Conservation (phyloP, 352 stramenopile species). For the Blastocystis sp. region DNA sequence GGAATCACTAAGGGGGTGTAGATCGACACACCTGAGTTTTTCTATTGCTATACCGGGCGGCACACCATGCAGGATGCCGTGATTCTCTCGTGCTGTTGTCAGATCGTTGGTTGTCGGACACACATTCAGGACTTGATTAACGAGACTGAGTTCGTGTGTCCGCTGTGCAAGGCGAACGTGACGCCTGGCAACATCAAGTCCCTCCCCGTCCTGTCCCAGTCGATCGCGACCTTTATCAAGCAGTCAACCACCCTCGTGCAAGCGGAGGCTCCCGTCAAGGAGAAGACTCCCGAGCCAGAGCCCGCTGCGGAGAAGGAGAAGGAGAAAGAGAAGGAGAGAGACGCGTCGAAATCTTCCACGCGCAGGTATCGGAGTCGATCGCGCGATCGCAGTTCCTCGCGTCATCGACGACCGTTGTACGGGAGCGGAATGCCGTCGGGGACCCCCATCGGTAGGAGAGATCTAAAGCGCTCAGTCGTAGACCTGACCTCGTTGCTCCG, state of each 20-base stretch:
- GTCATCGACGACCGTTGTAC: neutral
- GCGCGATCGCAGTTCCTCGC: neutral
- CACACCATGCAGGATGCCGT: slow-evolving; percentile 45
- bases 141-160: slow-evolving; percentile 7
- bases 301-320: too few relatives aligned
- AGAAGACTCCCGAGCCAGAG: neutral
- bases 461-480: neutral
- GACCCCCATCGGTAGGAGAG: neutral
- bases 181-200: neutral
- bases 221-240: neutral
- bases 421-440: neutral
- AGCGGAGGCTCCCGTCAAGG: neutral
- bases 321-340: too few relatives aligned
- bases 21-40: slow-evolving; percentile 35
- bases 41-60: slow-evolving; percentile 35
- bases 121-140: slow-evolving; percentile 7
- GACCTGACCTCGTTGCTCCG: neutral
- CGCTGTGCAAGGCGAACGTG: slow-evolving; percentile 3
- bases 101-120: slow-evolving; percentile 29
- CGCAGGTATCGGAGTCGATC: neutral
- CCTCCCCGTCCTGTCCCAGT: slow-evolving; percentile 5
- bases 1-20: slow-evolving; percentile 37
- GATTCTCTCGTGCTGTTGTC: slow-evolving; percentile 48
- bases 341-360: neutral
- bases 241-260: neutral